These are phyloP conservation scores for Fraxinus americana DNA, from an alignment of 257 asterid species.

Conservation along the genomic window DNA sequence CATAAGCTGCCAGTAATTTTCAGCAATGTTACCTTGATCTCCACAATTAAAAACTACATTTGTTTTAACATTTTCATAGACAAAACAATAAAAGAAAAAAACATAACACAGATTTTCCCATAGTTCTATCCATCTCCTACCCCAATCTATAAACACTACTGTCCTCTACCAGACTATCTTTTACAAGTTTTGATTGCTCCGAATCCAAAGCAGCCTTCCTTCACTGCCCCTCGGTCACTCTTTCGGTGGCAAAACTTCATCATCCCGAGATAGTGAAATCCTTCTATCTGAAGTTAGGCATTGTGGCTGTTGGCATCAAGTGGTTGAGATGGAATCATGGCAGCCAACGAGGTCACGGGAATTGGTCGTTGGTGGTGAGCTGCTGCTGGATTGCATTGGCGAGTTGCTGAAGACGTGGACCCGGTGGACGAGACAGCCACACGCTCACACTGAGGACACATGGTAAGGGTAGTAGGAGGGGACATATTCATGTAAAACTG, in stretches of 20 bases:
- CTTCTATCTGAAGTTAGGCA: slow-evolving; percentile 16
- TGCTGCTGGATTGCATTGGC: slow-evolving; percentile 24
- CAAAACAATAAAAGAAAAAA: background rate
- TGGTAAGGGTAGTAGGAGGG: slow-evolving; percentile 94
- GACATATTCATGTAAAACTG: slow-evolving; percentile 90
- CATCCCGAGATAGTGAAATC: slow-evolving; percentile 5
- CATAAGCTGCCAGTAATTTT: slow-evolving; percentile 20
- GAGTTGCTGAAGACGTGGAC: slow-evolving; percentile 20
- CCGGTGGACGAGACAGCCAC: slow-evolving; percentile 59
- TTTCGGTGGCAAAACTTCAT: slow-evolving; percentile 1
- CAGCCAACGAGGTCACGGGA: slow-evolving; percentile 58
- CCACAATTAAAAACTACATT: slow-evolving; percentile 33
- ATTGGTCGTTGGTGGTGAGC: slow-evolving; percentile 40
- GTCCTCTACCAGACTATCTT: slow-evolving; percentile 24
- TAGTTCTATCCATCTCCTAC: slow-evolving; percentile 23
- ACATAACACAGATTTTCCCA: slow-evolving; percentile 11
- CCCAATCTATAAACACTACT: slow-evolving; percentile 28
- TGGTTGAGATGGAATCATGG: slow-evolving; percentile 45
- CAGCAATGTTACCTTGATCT: slow-evolving; percentile 31
- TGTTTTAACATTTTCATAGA: slow-evolving; percentile 16
- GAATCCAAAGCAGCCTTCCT: slow-evolving; percentile 5
- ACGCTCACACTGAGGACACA: slow-evolving; percentile 98
- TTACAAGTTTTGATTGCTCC: slow-evolving; percentile 26
- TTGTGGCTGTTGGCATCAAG: slow-evolving; percentile 37
- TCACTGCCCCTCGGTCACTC: slow-evolving; percentile 4